A percentile compares a stretch with the other conserved stretches of the same genome.
Conservation (phyloP, 2,329 filamentous ascomycete genomes). For the Orbilia oligospora region DNA sequence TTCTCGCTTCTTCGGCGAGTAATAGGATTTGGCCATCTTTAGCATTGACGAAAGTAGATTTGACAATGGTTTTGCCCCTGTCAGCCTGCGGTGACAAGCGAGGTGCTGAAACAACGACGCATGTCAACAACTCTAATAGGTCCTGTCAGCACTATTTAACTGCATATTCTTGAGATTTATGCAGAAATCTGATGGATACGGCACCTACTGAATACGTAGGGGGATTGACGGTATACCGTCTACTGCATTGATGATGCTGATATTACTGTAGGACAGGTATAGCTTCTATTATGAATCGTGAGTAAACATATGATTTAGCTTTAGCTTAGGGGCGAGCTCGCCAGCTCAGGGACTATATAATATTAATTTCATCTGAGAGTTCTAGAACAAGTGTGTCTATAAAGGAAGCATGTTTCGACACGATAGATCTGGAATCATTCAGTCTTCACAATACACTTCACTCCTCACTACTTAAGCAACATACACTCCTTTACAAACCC, state of each 20-base stretch:
- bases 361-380: not conserved
- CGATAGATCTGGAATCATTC: not conserved
- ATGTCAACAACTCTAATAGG: slow-evolving; percentile 11
- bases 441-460: not conserved
- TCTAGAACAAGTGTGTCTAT: not conserved
- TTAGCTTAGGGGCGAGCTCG: not conserved
- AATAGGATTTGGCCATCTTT: slow-evolving; percentile 5
- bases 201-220: slow-evolving; percentile 10
- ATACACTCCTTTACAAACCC: not conserved
- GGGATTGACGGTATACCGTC: slow-evolving; percentile 7
- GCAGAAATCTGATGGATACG: not conserved
- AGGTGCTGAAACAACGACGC: slow-evolving; percentile 12
- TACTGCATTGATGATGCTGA: slow-evolving; percentile 27
- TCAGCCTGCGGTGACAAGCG: slow-evolving; percentile 33
- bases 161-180: slow-evolving; percentile 1
- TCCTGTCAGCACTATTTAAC: slow-evolving; percentile 24
- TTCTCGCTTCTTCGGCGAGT: slow-evolving; percentile 13
- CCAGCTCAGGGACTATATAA: not conserved
- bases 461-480: not conserved
- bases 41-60: not conserved
- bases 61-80: slow-evolving; percentile 3
- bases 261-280: slow-evolving; percentile 15
- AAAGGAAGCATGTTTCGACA: not conserved
- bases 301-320: slow-evolving; percentile 10
- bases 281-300: not conserved